These are phyloP conservation scores for Yarrowia sp. DNA, from an alignment of 805 yeast species.

Conservation along the genomic window DNA sequence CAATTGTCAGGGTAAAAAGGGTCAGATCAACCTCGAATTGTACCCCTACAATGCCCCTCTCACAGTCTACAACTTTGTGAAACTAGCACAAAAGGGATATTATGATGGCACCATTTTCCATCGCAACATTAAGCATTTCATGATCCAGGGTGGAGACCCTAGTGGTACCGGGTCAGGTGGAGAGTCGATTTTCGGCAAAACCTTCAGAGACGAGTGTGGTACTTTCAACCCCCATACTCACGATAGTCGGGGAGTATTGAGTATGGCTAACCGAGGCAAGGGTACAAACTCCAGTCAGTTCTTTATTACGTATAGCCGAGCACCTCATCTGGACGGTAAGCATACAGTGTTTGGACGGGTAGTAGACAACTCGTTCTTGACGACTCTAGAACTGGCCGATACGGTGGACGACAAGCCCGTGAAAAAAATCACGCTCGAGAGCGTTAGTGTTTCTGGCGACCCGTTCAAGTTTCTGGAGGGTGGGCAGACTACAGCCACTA, in stretches of 20 bases:
- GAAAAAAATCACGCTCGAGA: conserved; percentile 44
- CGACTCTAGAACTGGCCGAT: conserved; percentile 41
- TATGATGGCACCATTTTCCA: conserved; percentile 38
- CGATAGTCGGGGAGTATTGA: conserved; percentile 72
- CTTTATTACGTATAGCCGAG: conserved; percentile 72
- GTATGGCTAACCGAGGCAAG: conserved; percentile 94
- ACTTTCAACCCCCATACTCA: conserved; percentile 53
- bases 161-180: conserved; percentile 41
- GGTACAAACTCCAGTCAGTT: conserved; percentile 91
- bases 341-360: conserved; percentile 79
- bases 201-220: conserved; percentile 38
- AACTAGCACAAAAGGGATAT: conserved; percentile 38
- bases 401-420: conserved; percentile 44
- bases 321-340: conserved; percentile 72
- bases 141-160: conserved; percentile 42
- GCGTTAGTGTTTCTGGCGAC: conserved; percentile 30
- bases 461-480: conserved; percentile 30
- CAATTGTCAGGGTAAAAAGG: conserved; percentile 29
- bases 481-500: not conserved
- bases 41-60: conserved; percentile 35
- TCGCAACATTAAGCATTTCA: conserved; percentile 38
- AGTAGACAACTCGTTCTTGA: conserved; percentile 44
- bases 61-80: conserved; percentile 36
- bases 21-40: conserved; percentile 34
- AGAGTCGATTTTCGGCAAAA: conserved; percentile 52